Evolutionary conservation across 2,329 filamentous ascomycete genomes (phyloP), one percentile per base, ranked within the genome.

Genomic region (Tolypocladium nubicola): DNA sequence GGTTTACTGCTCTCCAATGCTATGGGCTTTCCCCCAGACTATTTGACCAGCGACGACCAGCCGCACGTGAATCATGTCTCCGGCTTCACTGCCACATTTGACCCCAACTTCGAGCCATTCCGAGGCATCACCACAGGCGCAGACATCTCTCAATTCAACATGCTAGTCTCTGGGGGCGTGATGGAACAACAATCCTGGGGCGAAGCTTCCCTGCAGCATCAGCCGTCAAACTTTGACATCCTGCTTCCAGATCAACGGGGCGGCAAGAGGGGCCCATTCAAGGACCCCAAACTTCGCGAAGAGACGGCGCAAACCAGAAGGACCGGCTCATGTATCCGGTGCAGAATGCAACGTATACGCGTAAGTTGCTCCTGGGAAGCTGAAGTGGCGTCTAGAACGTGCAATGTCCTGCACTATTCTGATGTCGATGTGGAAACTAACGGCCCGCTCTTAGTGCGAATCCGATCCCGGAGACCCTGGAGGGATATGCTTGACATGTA

Each of bases 261-360:
- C 43, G 71, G 71, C 13, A 73, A 73, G 59, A 66, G 81, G 13
- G 80, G 80, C 0, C 81, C 80, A 2, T 85, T 84, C 67, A 79
- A 76, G 58, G 77, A 80, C 55, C 71, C 74, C n/a, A 70, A 69
- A 11, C 72, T 77, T 37, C 76, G 81, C 30, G 73, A 80, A 59
- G 73, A 78, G 61, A 85, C 82, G 1, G 82, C 82, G 0, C 73
- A 78, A 57, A 84, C 81, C 2, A 75, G 82, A 58, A 79, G 78
- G 56, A 79, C 81, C 21, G 81, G 81, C 10, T 82, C 79, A 23
- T 85, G 82, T 63, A 79, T 85, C 58, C 74, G 82, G 50, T 85
- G 82, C 61, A 75, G 80, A 54, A 83, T 84, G 79, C 82, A 85
- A 61, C 76, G 81, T 49, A 84, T 85, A 62, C 76, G 82, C 53